phyloP scores from a whole-genome alignment of 805 yeast genomes.

The Cyberlindnera americana region DNA sequence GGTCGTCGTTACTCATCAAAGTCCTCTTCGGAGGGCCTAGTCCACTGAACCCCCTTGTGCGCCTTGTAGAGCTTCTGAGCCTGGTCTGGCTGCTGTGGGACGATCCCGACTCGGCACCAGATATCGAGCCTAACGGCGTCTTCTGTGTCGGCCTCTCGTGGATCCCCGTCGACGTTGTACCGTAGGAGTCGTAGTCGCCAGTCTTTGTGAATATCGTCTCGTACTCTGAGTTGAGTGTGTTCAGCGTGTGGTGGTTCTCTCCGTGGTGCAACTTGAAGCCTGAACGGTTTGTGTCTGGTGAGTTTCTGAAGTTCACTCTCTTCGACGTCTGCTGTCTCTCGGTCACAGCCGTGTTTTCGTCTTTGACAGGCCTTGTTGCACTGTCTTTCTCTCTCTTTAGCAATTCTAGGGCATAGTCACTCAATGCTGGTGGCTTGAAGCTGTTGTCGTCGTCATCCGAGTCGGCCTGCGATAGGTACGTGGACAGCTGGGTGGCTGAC shows the following conservation, averaged over 20 bases:
- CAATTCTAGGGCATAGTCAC: constrained; percentile 54
- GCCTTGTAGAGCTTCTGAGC: constrained; percentile 29
- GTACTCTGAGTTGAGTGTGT: constrained; percentile 22
- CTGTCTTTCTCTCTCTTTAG: constrained; percentile 33
- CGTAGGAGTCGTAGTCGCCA: constrained; percentile 14
- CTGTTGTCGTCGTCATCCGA: constrained; percentile 43
- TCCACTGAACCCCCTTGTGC: constrained; percentile 27
- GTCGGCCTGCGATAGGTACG: constrained; percentile 18
- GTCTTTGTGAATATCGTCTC: constrained; percentile 25
- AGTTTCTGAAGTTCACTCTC: constrained; percentile 23
- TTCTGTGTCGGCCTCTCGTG: constrained; percentile 15
- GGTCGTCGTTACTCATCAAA: constrained; percentile 12
- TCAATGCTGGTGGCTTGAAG: constrained; percentile 56
- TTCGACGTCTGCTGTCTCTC: constrained; percentile 11
- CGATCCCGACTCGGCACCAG: constrained; percentile 14
- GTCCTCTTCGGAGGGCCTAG: constrained; percentile 37
- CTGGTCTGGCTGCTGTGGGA: constrained; percentile 17
- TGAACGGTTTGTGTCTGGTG: constrained; percentile 12
- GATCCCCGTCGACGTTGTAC: constrained; percentile 16
- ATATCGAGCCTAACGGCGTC: constrained; percentile 18
- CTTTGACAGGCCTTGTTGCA: constrained; percentile 2
- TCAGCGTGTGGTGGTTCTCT: constrained; percentile 12
- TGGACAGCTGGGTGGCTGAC: constrained; percentile 10
- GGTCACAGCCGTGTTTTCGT: constrained; percentile 6
- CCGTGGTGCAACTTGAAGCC: constrained; percentile 11